phyloP scores from a whole-genome alignment of 768 basidiomycete species.

The Russula sp. region DNA sequence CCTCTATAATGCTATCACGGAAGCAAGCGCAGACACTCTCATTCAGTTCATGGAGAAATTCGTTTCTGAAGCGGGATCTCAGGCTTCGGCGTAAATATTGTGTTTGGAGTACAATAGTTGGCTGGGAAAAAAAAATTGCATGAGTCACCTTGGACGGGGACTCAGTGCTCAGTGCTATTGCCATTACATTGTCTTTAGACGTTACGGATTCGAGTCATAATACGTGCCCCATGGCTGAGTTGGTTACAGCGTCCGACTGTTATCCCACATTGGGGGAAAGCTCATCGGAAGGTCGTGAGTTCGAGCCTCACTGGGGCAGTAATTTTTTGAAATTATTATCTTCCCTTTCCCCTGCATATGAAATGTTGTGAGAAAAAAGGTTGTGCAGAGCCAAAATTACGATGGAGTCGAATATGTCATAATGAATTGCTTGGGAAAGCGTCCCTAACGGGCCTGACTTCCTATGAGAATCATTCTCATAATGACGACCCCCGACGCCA shows the following conservation, averaged over 20 bases:
- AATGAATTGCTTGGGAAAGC: no score
- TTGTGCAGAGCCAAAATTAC: not conserved
- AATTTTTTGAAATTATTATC: not conserved
- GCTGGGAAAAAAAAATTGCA: not conserved
- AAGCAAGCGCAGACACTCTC: slow-evolving; percentile 63
- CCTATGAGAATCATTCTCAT: no score
- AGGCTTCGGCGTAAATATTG: slow-evolving; percentile 1
- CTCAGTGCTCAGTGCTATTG: no score
- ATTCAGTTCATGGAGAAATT: slow-evolving; percentile 61
- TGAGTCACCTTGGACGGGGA: no score
- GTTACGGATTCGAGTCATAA: rapidly evolving
- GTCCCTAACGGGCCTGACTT: no score
- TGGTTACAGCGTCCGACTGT: slow-evolving; percentile 79
- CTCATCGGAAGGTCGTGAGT: slow-evolving; percentile 65
- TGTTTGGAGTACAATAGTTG: not conserved
- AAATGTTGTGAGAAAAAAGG: no score
- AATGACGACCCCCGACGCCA: no score
- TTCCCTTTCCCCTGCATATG: not conserved
- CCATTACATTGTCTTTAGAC: not conserved
- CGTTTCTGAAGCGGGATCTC: slow-evolving; percentile 30
- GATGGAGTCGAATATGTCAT: no score
- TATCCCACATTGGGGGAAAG: slow-evolving; percentile 36
- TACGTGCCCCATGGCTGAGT: slow-evolving; percentile 68
- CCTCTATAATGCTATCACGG: slow-evolving; percentile 84
- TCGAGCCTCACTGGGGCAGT: slow-evolving; percentile 65